Evolutionary conservation across 495 filamentous ascomycete genomes (phyloP).

Genomic region (Penicillium alfredii): DNA sequence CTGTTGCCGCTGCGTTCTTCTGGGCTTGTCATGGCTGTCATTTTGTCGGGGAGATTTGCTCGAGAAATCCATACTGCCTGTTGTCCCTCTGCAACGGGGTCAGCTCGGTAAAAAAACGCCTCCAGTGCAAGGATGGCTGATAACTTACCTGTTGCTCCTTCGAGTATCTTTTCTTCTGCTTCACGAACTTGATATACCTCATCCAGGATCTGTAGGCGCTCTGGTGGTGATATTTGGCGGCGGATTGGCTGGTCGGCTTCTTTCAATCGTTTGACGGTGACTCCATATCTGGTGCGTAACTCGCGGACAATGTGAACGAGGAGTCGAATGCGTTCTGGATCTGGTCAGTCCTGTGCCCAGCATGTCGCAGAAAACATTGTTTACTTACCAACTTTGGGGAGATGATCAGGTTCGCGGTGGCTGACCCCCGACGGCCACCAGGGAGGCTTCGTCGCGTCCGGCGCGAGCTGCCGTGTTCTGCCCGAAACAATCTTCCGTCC

Average conservation of each 20-base stretch:
- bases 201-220: constrained; percentile 44
- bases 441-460: constrained; percentile 48
- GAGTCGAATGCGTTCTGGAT: constrained; percentile 53
- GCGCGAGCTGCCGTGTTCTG: constrained; percentile 30
- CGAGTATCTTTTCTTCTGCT: constrained; percentile 53
- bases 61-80: constrained; percentile 26
- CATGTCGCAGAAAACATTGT: not conserved
- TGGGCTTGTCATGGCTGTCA: constrained; percentile 10
- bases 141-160: constrained; percentile 50
- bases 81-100: constrained; percentile 13
- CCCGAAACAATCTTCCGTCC: constrained; percentile 41
- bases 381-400: constrained; percentile 58
- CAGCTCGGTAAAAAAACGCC: not conserved
- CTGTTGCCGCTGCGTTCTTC: constrained; percentile 8
- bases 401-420: constrained; percentile 76
- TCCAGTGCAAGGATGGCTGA: not conserved
- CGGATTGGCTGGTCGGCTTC: constrained; percentile 41
- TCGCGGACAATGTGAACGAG: constrained; percentile 54
- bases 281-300: constrained; percentile 31
- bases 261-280: constrained; percentile 31
- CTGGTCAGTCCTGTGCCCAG: not conserved
- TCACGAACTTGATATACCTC: constrained; percentile 62
- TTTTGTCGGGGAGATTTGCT: constrained; percentile 28
- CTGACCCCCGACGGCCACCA: constrained; percentile 71
- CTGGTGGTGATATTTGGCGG: constrained; percentile 33